Evolutionary conservation across 1,284 basidiomycete species (phyloP), one percentile per base, ranked within the genome.

Genomic region (Heliocybe sulcata): DNA sequence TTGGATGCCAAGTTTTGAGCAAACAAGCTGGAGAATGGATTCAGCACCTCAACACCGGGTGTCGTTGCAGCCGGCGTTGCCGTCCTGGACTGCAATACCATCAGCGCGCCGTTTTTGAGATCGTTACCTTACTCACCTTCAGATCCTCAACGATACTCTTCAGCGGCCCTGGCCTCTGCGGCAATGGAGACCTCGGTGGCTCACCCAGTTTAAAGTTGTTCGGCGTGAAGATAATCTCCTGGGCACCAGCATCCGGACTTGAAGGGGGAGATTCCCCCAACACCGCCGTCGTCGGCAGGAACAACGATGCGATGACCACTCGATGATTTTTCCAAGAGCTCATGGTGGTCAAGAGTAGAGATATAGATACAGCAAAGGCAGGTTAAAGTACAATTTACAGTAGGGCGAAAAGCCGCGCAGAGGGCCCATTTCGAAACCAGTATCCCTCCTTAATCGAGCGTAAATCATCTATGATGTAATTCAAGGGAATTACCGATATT

Each of bases 141-240:
- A 90, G 76, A 67, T 90, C 88, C 11, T 90, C 86, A 45, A 91
- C 83, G 59, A 91, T 90, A 61, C 86, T 88, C 66, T 72, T 80
- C 52, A 83, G 64, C 0, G 81, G 80, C 0, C 57, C 63, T 19
- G 9, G 57, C 42, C 10, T 47, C 57, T 14, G 64, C 55, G 31
- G 52, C 48, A 20, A 57, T 35, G 1, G 63, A 61, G 8, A 58
- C 57, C 0, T 67, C 69, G 33, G 60, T 54, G 56, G 64, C 3
- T 45, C 52, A 3, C n/a, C 20, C 38, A 53, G n/a, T 11, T 45
- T 53, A 19, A 52, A 49, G 47, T 22, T 33, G 55, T 52, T 20
- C 45, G 48, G 45, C 23, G 48, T 20, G 35, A 26, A 6, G 54
- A 42, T 25, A 22, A 23, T 22, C 16, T 19, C 27, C 26, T 19